These are phyloP conservation scores for Chalciporus piperatus DNA, from an alignment of 768 basidiomycete species.

Conservation along the genomic window DNA sequence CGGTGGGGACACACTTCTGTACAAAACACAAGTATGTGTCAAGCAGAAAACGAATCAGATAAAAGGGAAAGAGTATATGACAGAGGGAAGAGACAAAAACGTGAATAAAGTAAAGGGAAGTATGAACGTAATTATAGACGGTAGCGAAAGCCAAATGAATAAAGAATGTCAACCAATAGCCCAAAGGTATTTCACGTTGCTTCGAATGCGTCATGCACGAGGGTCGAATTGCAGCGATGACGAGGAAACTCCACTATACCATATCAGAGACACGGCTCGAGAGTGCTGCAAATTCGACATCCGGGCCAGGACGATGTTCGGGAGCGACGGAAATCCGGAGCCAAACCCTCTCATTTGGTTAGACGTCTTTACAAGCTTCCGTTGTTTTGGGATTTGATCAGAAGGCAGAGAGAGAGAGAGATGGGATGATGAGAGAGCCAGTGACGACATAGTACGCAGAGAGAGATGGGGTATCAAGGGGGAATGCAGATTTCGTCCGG, in stretches of 20 bases:
- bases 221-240: background rate
- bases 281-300: conserved; percentile 8
- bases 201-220: conserved; percentile 6
- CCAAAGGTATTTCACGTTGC: conserved; percentile 38
- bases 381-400: conserved; percentile 31
- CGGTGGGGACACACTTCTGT: conserved; percentile 16
- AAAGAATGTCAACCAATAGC: conserved; percentile 65
- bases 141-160: conserved; percentile 41
- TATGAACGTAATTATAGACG: conserved; percentile 25
- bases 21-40: conserved; percentile 27
- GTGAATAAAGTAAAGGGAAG: conserved; percentile 28
- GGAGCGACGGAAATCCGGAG: conserved; percentile 35
- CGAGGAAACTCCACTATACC: conserved; percentile 1
- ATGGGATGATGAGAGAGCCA: conserved; percentile 20
- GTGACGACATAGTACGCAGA: conserved; percentile 22
- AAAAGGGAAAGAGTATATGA: conserved; percentile 33
- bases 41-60: conserved; percentile 28
- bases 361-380: conserved; percentile 32
- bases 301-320: conserved; percentile 5
- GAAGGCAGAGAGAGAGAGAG: conserved; percentile 12
- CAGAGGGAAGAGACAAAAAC: conserved; percentile 22
- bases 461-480: conserved; percentile 27
- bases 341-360: conserved; percentile 41
- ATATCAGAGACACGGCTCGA: conserved; percentile 7
- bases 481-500: conserved; percentile 31